These are phyloP conservation scores for Populus pruinosa DNA, from an alignment of 345 rosid species.

Conservation along the genomic window DNA sequence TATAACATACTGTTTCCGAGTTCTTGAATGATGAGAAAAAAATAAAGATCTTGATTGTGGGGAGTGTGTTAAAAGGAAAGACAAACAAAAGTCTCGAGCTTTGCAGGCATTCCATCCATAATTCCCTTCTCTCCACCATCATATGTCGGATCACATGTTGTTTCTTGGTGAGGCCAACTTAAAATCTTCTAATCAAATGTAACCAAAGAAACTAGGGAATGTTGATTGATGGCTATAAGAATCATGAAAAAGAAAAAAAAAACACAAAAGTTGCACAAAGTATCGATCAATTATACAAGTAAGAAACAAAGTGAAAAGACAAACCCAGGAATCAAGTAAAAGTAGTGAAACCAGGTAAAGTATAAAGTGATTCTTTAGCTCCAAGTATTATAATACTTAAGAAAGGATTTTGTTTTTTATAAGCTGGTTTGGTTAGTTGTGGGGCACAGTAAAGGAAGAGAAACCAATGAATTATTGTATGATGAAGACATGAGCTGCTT, in stretches of 20 bases:
- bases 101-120: slow-evolving; percentile 35
- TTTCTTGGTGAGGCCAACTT: slow-evolving; percentile 23
- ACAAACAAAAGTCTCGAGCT: slow-evolving; percentile 35
- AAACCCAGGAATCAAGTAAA: slow-evolving; percentile 43
- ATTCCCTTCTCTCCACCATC: slow-evolving; percentile 39
- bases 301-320: slow-evolving; percentile 9
- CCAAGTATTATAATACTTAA: slow-evolving; percentile 5
- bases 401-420: not conserved
- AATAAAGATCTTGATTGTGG: slow-evolving; percentile 9
- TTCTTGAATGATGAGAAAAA: not conserved
- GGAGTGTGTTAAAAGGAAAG: slow-evolving; percentile 24
- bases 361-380: slow-evolving; percentile 19
- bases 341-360: slow-evolving; percentile 28
- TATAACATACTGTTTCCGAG: not conserved
- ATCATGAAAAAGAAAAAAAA: not conserved
- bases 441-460: slow-evolving; percentile 10
- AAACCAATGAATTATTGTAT: not conserved
- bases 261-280: not conserved
- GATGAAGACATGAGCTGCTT: slow-evolving; percentile 23
- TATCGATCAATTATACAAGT: not conserved
- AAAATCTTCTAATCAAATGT: not conserved
- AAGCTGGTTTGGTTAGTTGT: slow-evolving; percentile 5
- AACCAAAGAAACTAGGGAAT: not conserved
- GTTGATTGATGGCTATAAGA: not conserved
- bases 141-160: slow-evolving; percentile 42